phyloP scores from a whole-genome alignment of 2,329 filamentous ascomycete genomes.

The Aspergillus felis region DNA sequence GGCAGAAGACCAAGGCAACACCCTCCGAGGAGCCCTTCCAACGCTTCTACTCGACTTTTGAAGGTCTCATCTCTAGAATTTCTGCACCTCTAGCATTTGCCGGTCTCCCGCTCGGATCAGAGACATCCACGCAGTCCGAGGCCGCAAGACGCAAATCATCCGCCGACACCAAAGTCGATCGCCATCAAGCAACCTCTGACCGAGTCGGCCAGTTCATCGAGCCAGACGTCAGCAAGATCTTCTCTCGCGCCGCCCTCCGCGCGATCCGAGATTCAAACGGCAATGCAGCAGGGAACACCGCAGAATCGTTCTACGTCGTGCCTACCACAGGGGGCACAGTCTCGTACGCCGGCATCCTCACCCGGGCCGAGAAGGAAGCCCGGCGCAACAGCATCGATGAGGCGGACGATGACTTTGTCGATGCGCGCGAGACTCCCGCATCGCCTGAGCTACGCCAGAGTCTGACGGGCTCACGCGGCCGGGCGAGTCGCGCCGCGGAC shows the following conservation, averaged over 20 bases:
- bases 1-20: constrained; percentile 15
- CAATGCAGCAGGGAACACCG: constrained; percentile 53
- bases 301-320: constrained; percentile 86
- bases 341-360: constrained; percentile 87
- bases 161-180: constrained; percentile 36
- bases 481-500: constrained; percentile 17
- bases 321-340: constrained; percentile 87
- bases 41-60: constrained; percentile 88
- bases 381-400: constrained; percentile 53
- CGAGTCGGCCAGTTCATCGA: constrained; percentile 46
- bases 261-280: constrained; percentile 67
- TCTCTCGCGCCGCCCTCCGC: constrained; percentile 78
- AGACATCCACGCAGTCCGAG: constrained; percentile 31
- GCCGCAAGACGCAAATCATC: constrained; percentile 28
- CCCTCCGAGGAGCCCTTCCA: constrained; percentile 73
- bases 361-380: constrained; percentile 43
- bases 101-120: constrained; percentile 70
- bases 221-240: constrained; percentile 77
- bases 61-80: constrained; percentile 79
- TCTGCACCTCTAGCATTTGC: constrained; percentile 91
- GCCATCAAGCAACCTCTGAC: constrained; percentile 38
- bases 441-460: constrained; percentile 46
- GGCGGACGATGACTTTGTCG: constrained; percentile 82
- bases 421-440: constrained; percentile 67
- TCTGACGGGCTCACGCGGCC: constrained; percentile 40